A percentile compares a stretch with the other conserved stretches of the same genome.
phyloP scores from a whole-genome alignment of 768 basidiomycete species.

The Termitomyces sp. region DNA sequence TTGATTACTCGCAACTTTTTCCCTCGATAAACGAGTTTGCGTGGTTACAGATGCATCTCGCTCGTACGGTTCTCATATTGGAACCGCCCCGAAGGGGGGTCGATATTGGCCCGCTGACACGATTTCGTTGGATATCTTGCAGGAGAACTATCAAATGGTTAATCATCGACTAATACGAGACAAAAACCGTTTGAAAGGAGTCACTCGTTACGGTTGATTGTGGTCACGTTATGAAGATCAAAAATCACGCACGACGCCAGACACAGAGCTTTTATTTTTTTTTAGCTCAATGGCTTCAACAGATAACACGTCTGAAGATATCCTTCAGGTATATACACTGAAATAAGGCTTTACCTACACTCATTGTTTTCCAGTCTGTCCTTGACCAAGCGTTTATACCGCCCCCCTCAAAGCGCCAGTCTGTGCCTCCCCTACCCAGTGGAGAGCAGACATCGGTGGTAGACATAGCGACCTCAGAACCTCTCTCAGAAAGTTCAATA shows the following conservation, averaged over 20 bases:
- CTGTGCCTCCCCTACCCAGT: conserved; percentile 2
- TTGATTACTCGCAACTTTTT: background rate
- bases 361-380: conserved; percentile 16
- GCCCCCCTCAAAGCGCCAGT: conserved; percentile 22
- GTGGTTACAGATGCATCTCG: background rate
- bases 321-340: conserved; percentile 14
- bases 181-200: background rate
- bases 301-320: conserved; percentile 11
- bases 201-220: no score
- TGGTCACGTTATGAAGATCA: conserved; percentile 4
- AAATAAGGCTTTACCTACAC: background rate
- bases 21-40: background rate
- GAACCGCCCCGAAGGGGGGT: background rate
- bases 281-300: conserved; percentile 8
- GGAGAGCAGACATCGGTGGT: conserved; percentile 1
- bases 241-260: conserved; percentile 3
- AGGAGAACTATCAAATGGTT: background rate
- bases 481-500: conserved; percentile 4
- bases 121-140: background rate
- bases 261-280: background rate
- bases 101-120: background rate
- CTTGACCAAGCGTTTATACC: conserved; percentile 26
- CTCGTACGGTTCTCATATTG: background rate
- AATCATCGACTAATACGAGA: background rate
- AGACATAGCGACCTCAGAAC: conserved; percentile 2